Evolutionary conservation across 2,329 filamentous ascomycete species (phyloP).

Genomic region (Cordyceps pruinosa): DNA sequence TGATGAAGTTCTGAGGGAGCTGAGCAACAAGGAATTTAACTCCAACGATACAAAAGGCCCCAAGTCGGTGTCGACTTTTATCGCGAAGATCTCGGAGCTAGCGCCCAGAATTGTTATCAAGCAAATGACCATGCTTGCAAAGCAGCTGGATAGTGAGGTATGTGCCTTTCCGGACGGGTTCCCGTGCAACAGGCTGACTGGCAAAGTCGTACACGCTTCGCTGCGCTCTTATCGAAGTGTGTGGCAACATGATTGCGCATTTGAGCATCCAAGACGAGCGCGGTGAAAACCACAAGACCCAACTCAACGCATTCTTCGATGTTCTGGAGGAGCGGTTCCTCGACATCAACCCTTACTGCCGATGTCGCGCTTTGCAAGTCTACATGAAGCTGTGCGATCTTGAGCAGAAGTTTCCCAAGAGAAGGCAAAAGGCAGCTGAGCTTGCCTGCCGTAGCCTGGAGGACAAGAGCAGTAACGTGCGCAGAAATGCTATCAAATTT

Average conservation of each 20-base stretch:
- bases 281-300: conserved; percentile 86
- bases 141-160: conserved; percentile 91
- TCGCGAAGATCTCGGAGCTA: conserved; percentile 87
- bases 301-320: conserved; percentile 95
- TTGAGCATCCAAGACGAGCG: conserved; percentile 87
- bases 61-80: conserved; percentile 91
- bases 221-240: conserved; percentile 92
- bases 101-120: conserved; percentile 90
- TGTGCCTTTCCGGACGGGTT: background rate
- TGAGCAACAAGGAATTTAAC: conserved; percentile 97
- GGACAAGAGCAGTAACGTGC: conserved; percentile 96
- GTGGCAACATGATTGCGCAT: conserved; percentile 87
- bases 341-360: conserved; percentile 93
- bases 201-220: conserved; percentile 79
- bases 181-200: conserved; percentile 19
- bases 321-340: conserved; percentile 93
- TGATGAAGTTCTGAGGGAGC: conserved; percentile 86
- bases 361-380: conserved; percentile 86
- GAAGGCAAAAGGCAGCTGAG: conserved; percentile 79
- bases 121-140: conserved; percentile 92
- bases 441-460: conserved; percentile 83
- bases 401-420: conserved; percentile 93
- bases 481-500: conserved; percentile 90
- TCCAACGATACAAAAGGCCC: conserved; percentile 92
- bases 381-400: conserved; percentile 87